Base-by-base conservation (phyloP, 2,329 filamentous ascomycete species). In the Monosporascus cannonballus region DNA sequence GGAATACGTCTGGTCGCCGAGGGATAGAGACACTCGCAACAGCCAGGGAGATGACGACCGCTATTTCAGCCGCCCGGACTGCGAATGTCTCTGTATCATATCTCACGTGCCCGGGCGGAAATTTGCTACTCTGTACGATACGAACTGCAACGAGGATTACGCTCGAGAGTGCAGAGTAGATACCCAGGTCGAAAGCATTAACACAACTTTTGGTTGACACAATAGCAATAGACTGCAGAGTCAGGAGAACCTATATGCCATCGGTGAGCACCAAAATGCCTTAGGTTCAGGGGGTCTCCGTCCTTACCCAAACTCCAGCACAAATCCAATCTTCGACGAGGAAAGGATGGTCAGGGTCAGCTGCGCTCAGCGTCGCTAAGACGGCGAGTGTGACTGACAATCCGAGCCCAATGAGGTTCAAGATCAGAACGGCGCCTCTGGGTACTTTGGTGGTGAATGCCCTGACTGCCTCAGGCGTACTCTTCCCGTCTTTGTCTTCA, bases 401-500 rank as follows among this genome's bases (percentile, higher is more conserved):
- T 7, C 71, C 73, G 15, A 82, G 68, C 2, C 85, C 86, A 38
- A 74, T 54, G 14, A 74, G 52, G 0, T 83, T 78, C n/a, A 81
- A 75, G 3, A 82, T 36, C 4, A 82, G 64, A 45, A 88, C 73
- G 22, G 75, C 64, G 4, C 72, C 56, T 64, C 86, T 87, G 51
- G 84, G 77, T 53, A 76, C 61, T 53, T 73, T 80, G 57, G 81
- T 78, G 27, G 85, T 86, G 64, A 85, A 91, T 39, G 75, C 75
- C 22, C 76, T 76, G 50, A 83, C 65, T 1, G 84, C 83, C 63
- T 86, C 83, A 41, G 80, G 76, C 0, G 83, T 86, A 34, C 85
- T 86, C 57, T 78, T 75, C 48, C 88, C 88, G 69, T 92, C 88
- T 56, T 77, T 71, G 63, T 92, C 88, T 59, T 84, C 73, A 62